Conservation (phyloP, 371 early-diverging fungal species). For the Circinella umbellata region DNA sequence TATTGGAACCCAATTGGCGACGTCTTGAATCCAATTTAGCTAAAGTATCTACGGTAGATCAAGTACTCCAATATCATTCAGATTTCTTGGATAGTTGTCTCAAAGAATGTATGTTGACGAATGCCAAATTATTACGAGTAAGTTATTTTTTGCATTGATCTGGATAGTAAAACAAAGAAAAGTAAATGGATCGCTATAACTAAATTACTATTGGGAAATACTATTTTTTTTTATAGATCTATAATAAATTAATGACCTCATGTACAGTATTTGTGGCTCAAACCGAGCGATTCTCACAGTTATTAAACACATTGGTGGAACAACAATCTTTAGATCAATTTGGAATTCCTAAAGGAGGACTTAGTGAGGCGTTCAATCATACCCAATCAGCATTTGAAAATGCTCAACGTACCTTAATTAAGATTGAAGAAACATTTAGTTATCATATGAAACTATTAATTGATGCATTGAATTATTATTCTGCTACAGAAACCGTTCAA, state of each 20-base stretch:
- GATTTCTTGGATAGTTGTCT: slow-evolving; percentile 86
- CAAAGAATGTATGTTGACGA: slow-evolving; percentile 90
- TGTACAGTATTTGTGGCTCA: slow-evolving; percentile 70
- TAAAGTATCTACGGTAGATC: slow-evolving; percentile 80
- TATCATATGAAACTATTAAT: slow-evolving; percentile 75
- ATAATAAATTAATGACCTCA: slow-evolving; percentile 69
- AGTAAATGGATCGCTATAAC: too few relatives aligned
- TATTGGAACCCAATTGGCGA: slow-evolving; percentile 88
- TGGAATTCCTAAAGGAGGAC: slow-evolving; percentile 43
- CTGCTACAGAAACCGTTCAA: slow-evolving; percentile 73
- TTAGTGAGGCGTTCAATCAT: slow-evolving; percentile 19
- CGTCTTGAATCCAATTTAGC: slow-evolving; percentile 65
- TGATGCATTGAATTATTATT: slow-evolving; percentile 77
- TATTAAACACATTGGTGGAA: slow-evolving; percentile 42
- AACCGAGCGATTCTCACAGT: slow-evolving; percentile 55
- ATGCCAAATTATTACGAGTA: slow-evolving; percentile 79
- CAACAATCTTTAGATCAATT: slow-evolving; percentile 45
- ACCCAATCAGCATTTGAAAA: slow-evolving; percentile 27
- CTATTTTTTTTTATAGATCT: slow-evolving; percentile 53
- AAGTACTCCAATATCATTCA: slow-evolving; percentile 74
- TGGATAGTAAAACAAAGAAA: too few relatives aligned
- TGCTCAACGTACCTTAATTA: slow-evolving; percentile 43
- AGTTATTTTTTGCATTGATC: background rate
- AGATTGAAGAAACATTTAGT: slow-evolving; percentile 67
- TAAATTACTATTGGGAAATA: too few relatives aligned